Conservation (phyloP, 2,329 filamentous ascomycete species). For the Celoporthe dispersa region DNA sequence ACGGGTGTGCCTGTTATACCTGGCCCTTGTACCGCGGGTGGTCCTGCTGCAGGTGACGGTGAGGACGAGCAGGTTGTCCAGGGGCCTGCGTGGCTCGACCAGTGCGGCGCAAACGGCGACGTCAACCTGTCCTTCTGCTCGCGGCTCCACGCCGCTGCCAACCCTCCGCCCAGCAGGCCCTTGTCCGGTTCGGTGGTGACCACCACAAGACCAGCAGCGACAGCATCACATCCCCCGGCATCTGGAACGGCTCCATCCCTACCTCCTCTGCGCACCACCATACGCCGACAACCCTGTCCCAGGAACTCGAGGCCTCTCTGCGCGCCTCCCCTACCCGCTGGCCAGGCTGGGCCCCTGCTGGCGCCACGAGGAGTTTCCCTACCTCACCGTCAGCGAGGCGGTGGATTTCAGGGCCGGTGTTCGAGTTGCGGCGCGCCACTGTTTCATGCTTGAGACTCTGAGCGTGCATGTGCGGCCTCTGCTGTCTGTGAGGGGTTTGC, state of each 20-base stretch:
- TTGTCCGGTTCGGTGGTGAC: neutral
- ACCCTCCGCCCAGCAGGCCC: neutral
- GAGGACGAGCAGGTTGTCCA: slow-evolving; percentile 33
- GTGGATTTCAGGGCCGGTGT: slow-evolving; percentile 48
- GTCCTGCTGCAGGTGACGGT: too few species aligned
- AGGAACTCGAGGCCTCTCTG: slow-evolving; percentile 12
- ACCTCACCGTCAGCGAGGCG: slow-evolving; percentile 51
- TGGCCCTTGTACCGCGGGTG: neutral
- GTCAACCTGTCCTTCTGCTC: slow-evolving; percentile 50
- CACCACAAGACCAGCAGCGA: slow-evolving; percentile 3
- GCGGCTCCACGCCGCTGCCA: slow-evolving; percentile 39
- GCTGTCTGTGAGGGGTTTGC: slow-evolving; percentile 40
- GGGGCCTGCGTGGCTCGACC: slow-evolving; percentile 56
- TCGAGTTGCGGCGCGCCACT: slow-evolving; percentile 32
- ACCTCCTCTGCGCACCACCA: neutral
- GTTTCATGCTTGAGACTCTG: slow-evolving; percentile 45
- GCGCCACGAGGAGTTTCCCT: slow-evolving; percentile 59
- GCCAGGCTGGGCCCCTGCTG: slow-evolving; percentile 52
- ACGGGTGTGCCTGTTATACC: slow-evolving; percentile 58
- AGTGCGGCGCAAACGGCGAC: slow-evolving; percentile 49
- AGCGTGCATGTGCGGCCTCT: slow-evolving; percentile 48
- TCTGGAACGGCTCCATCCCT: slow-evolving; percentile 27
- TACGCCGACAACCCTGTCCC: slow-evolving; percentile 4
- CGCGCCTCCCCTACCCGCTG: slow-evolving; percentile 29
- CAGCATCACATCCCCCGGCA: slow-evolving; percentile 1